These are phyloP conservation scores for Capronia americana DNA, from an alignment of 2,329 filamentous ascomycete species.

Conservation along the genomic window DNA sequence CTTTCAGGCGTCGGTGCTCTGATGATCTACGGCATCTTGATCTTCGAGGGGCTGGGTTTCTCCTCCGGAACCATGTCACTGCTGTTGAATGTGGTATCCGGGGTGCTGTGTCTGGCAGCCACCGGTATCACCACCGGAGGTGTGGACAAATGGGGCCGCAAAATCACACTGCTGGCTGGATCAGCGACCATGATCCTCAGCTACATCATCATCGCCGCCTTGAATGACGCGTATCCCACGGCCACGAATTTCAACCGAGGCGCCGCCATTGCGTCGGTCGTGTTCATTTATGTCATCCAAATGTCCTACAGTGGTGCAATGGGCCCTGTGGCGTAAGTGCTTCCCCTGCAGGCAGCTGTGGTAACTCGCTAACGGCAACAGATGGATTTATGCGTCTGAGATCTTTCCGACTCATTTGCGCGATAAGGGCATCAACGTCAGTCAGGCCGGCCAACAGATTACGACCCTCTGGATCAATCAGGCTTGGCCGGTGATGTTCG, in stretches of 20 bases:
- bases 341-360: not conserved
- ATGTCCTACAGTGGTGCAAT: conserved; percentile 23
- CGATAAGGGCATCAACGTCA: not conserved
- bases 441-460: not conserved
- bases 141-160: conserved; percentile 25
- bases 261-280: conserved; percentile 18
- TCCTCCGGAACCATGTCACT: conserved; percentile 20
- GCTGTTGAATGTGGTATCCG: conserved; percentile 20
- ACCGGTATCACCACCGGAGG: conserved; percentile 15
- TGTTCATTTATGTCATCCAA: conserved; percentile 25
- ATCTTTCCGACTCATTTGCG: not conserved
- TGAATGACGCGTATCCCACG: conserved; percentile 18
- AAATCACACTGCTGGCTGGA: conserved; percentile 18
- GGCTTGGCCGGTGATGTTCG: not conserved
- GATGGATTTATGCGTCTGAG: not conserved
- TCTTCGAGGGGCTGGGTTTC: conserved; percentile 49
- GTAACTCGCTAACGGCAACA: not conserved
- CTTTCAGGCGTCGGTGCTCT: conserved; percentile 33
- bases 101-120: conserved; percentile 13
- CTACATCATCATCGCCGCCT: conserved; percentile 24
- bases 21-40: conserved; percentile 50
- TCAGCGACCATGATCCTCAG: conserved; percentile 20
- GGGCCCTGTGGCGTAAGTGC: conserved; percentile 14
- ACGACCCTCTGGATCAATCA: not conserved
- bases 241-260: conserved; percentile 22